These are phyloP conservation scores for Nadsonia fulvescens DNA, from an alignment of 805 yeast genomes.

Conservation along the genomic window DNA sequence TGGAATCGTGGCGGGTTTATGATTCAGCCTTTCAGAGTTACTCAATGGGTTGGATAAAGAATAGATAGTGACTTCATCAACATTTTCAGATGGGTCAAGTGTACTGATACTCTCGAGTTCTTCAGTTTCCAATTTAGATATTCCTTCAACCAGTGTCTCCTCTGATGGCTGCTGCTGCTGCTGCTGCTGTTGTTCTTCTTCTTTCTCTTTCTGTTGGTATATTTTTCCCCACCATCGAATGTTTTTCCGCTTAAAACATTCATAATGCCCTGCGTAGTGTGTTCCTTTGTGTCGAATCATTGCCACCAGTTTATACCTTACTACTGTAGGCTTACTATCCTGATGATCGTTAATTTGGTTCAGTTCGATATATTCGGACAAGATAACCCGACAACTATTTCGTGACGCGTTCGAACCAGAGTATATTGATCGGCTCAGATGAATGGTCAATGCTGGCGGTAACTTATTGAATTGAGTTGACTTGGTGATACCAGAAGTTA, in stretches of 20 bases:
- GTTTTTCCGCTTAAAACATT: constrained; percentile 58
- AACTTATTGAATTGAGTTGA: constrained; percentile 40
- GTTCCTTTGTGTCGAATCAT: constrained; percentile 76
- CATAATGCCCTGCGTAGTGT: constrained; percentile 80
- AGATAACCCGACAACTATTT: constrained; percentile 54
- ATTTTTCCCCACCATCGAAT: constrained; percentile 15
- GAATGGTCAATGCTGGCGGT: constrained; percentile 63
- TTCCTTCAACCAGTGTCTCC: too few relatives aligned
- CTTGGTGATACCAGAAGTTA: constrained; percentile 53
- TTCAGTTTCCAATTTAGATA: too few relatives aligned
- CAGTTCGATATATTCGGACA: constrained; percentile 37
- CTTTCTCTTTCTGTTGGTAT: too few relatives aligned
- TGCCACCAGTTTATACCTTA: constrained; percentile 45
- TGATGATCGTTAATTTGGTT: constrained; percentile 9
- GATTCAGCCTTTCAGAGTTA: too few relatives aligned
- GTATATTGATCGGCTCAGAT: constrained; percentile 69
- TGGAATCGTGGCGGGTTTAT: too few relatives aligned
- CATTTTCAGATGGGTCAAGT: too few relatives aligned
- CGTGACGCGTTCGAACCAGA: constrained; percentile 49
- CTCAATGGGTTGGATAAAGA: too few relatives aligned
- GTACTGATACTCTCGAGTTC: too few relatives aligned
- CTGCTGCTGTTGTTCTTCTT: neutral
- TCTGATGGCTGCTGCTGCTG: too few relatives aligned
- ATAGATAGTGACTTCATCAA: too few relatives aligned
- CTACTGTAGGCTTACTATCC: constrained; percentile 6